Conservation (phyloP, 2,329 filamentous ascomycete species). For the Trichoderma hamatum region DNA sequence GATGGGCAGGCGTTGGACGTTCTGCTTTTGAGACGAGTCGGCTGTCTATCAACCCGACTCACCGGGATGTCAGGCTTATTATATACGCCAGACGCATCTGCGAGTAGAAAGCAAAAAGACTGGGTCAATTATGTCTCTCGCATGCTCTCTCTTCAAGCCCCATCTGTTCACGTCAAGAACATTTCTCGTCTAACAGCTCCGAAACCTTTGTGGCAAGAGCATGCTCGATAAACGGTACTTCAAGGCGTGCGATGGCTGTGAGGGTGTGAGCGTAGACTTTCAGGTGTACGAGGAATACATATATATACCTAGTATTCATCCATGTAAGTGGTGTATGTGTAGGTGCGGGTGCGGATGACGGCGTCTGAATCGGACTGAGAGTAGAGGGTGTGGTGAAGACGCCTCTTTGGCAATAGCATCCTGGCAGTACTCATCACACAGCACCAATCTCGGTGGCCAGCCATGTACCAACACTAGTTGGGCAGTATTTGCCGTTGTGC, state of each 20-base stretch:
- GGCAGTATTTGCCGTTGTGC: background rate
- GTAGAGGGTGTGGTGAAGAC: conserved; percentile 25
- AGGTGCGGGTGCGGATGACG: conserved; percentile 21
- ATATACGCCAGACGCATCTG: conserved; percentile 1
- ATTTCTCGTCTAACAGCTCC: background rate
- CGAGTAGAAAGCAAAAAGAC: background rate
- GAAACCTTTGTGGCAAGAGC: conserved; percentile 7
- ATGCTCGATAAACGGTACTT: background rate
- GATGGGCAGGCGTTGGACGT: background rate
- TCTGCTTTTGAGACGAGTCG: background rate
- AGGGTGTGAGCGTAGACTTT: background rate
- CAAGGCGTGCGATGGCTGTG: background rate
- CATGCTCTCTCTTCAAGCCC: background rate
- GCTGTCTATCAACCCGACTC: conserved; percentile 13
- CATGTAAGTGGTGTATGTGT: background rate
- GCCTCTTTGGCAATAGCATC: conserved; percentile 16
- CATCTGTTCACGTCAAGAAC: background rate
- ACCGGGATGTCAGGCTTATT: conserved; percentile 16
- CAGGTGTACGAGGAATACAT: background rate
- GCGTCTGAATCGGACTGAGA: conserved; percentile 10
- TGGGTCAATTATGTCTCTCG: conserved; percentile 1
- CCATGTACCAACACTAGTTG: background rate
- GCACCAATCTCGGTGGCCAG: background rate
- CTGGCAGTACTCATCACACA: background rate
- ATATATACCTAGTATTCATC: background rate